These are phyloP conservation scores for Cnidoscolus chayamansa DNA, from an alignment of 441 rosid genomes.

Conservation along the genomic window DNA sequence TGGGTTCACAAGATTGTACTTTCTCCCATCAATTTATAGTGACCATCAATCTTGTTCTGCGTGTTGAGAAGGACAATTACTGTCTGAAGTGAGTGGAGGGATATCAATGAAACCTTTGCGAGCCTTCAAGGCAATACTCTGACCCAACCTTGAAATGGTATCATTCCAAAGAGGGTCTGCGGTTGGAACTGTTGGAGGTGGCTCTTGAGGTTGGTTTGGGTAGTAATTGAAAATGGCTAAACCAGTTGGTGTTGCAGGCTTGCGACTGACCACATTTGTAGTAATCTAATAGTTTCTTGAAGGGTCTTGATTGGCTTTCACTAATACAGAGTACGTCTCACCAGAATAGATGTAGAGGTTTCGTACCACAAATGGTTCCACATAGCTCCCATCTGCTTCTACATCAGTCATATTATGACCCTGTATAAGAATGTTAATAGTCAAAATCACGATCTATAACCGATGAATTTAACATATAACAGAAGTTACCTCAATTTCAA, in stretches of 20 bases:
- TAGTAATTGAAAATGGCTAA: conserved; percentile 38
- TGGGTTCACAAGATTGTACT: conserved; percentile 51
- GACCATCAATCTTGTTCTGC: conserved; percentile 45
- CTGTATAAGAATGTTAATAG: conserved; percentile 24
- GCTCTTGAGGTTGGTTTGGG: conserved; percentile 38
- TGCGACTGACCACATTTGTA: conserved; percentile 26
- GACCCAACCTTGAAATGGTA: conserved; percentile 29
- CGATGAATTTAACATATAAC: not conserved
- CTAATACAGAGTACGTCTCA: conserved; percentile 57
- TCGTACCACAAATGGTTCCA: conserved; percentile 46
- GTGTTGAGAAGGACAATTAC: conserved; percentile 53
- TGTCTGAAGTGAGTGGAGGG: conserved; percentile 44
- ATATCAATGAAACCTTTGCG: conserved; percentile 32
- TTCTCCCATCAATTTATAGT: conserved; percentile 33
- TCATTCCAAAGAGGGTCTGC: conserved; percentile 33
- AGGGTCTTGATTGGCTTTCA: conserved; percentile 42
- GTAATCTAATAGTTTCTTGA: conserved; percentile 34
- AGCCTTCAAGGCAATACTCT: conserved; percentile 51
- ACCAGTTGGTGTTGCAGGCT: conserved; percentile 29
- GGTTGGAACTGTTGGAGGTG: conserved; percentile 25
- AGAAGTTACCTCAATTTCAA: conserved; percentile 60
- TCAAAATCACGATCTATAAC: not conserved
- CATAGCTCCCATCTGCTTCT: conserved; percentile 65
- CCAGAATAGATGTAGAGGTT: conserved; percentile 65
- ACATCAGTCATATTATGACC: conserved; percentile 59